Conservation (phyloP, 2,329 filamentous ascomycete species). For the Cercospora beticola region DNA sequence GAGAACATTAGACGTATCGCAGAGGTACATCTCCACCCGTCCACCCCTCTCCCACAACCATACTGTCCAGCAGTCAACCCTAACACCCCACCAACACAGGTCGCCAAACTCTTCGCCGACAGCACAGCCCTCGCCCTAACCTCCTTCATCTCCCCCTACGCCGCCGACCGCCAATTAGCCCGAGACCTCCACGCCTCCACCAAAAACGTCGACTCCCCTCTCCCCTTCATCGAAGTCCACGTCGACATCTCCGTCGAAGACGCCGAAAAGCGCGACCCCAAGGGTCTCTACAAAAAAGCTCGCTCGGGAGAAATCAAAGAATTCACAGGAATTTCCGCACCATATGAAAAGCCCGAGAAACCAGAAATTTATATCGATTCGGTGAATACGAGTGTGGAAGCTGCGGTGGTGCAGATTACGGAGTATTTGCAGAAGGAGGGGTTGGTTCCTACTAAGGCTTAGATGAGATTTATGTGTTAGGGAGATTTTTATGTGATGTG, state of each 20-base stretch:
- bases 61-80: neutral
- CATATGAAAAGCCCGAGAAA: slow-evolving; percentile 84
- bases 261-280: slow-evolving; percentile 92
- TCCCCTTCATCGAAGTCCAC: slow-evolving; percentile 91
- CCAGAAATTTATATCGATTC: slow-evolving; percentile 87
- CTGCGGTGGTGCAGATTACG: slow-evolving; percentile 82
- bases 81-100: slow-evolving; percentile 45
- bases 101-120: slow-evolving; percentile 96
- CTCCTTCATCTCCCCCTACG: slow-evolving; percentile 95
- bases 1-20: slow-evolving; percentile 98
- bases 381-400: slow-evolving; percentile 78
- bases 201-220: slow-evolving; percentile 56
- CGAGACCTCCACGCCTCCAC: slow-evolving; percentile 72
- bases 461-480: neutral
- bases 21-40: slow-evolving; percentile 52
- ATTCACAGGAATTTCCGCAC: slow-evolving; percentile 92
- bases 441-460: slow-evolving; percentile 8
- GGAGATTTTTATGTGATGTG: neutral
- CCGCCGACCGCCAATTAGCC: slow-evolving; percentile 78
- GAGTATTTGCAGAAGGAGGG: slow-evolving; percentile 73
- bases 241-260: slow-evolving; percentile 89
- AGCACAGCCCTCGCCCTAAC: slow-evolving; percentile 83
- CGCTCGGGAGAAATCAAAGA: slow-evolving; percentile 91
- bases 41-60: neutral
- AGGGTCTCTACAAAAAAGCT: slow-evolving; percentile 97